A percentile compares a stretch with the other conserved stretches of the same genome.
These are phyloP conservation scores for Penicillium nucicola DNA, from an alignment of 495 filamentous ascomycete genomes.

Conservation along the genomic window DNA sequence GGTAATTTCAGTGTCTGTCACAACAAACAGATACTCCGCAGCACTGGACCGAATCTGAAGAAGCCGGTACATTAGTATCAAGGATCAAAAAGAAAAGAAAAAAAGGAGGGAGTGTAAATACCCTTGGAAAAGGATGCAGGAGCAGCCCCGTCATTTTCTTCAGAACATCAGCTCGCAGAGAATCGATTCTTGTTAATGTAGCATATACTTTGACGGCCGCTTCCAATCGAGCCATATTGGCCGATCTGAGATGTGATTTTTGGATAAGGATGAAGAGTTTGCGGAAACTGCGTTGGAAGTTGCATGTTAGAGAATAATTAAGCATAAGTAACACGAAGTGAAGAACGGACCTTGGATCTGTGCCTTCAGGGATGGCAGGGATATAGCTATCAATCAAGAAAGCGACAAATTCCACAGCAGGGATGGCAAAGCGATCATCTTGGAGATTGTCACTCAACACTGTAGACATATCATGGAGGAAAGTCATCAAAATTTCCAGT, in stretches of 20 bases:
- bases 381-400: conserved; percentile 62
- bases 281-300: conserved; percentile 40
- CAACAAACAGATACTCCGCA: conserved; percentile 39
- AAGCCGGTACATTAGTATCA: background rate
- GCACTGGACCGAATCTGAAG: conserved; percentile 34
- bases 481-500: conserved; percentile 21
- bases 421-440: conserved; percentile 70
- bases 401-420: conserved; percentile 69
- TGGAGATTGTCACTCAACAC: conserved; percentile 45
- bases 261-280: conserved; percentile 66
- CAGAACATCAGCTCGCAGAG: conserved; percentile 42
- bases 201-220: conserved; percentile 76
- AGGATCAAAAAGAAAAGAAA: background rate
- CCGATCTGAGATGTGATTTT: conserved; percentile 77
- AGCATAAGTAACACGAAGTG: too few species aligned
- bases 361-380: conserved; percentile 7
- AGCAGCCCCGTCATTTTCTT: conserved; percentile 58
- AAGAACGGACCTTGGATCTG: conserved; percentile 19
- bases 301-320: background rate
- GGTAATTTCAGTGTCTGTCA: conserved; percentile 29
- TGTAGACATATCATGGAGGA: conserved; percentile 41
- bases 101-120: conserved; percentile 25
- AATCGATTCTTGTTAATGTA: conserved; percentile 48
- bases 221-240: conserved; percentile 72
- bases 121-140: conserved; percentile 61